Evolutionary conservation across 192 early-diverging fungal genomes (phyloP), one percentile per base, ranked within the genome.

Genomic region (Geranomyces variabilis): DNA sequence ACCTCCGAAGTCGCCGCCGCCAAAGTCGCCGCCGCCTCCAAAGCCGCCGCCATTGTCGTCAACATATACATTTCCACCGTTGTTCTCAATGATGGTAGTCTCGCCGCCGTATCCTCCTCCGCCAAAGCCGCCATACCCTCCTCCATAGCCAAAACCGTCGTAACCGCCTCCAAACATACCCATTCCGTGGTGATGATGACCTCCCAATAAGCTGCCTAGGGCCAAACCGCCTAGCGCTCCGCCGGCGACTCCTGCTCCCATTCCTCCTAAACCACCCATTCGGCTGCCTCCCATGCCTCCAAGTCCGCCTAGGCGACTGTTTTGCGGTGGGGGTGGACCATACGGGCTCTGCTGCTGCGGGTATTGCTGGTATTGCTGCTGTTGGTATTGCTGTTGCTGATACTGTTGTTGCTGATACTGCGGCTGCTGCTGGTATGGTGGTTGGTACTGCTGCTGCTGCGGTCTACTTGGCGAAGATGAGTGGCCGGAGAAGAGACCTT

Each of bases 21-120:
- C 51, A 17, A 53, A 53, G 19, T 41, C 36, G 36, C 51, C 51
- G 17, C 51, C 51, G 51, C 51, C 51, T 53, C 51, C 51, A 53
- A 53, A 17, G 15, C 24, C 51, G 3, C 51, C 51, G n/a, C 51
- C 17, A 53, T 53, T 8, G 15, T 53, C 51, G 51, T 53, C 46
- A 47, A n/a, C n/a, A n/a, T n/a, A n/a, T n/a, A n/a, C n/a, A n/a
- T n/a, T n/a, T n/a, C n/a, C n/a, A n/a, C n/a, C n/a, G n/a, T n/a
- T n/a, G n/a, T n/a, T n/a, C n/a, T n/a, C n/a, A n/a, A n/a, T n/a
- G n/a, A n/a, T n/a, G n/a, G n/a, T n/a, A n/a, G n/a, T n/a, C n/a
- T n/a, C n/a, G n/a, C 46, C 51, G 51, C 17, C 4, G 24, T 8
- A 53, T 6, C 24, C 51, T 24, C 51, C 51, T 24, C 51, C 51